phyloP scores from a whole-genome alignment of 192 early-diverging fungal genomes.

The Diversispora epigaea region DNA sequence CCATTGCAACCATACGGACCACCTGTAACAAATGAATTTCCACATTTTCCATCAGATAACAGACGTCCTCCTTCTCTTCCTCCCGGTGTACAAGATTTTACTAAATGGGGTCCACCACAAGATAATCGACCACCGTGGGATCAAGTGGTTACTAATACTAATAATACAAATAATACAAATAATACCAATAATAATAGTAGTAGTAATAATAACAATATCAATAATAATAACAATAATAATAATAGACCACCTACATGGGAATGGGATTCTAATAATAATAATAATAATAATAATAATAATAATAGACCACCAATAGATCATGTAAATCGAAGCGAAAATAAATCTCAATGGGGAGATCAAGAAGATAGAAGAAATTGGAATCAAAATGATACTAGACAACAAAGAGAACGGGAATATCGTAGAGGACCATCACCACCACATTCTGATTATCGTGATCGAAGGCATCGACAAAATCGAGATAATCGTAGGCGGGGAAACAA shows the following conservation, averaged over 20 bases:
- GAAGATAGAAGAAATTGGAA: not conserved
- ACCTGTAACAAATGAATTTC: not conserved
- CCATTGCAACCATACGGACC: not conserved
- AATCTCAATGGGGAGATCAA: not conserved
- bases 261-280: not conserved
- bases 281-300: not conserved
- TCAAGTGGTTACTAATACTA: no score
- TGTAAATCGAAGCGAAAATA: not conserved
- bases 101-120: not conserved
- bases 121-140: not conserved
- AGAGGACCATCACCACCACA: not conserved
- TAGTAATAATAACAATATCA: no score
- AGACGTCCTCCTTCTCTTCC: not conserved
- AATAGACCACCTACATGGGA: not conserved
- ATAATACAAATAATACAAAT: no score
- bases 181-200: no score
- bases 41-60: constrained; percentile 1
- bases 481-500: not conserved
- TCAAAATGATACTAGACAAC: not conserved
- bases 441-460: not conserved
- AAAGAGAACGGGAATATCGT: not conserved
- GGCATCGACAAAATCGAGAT: not conserved
- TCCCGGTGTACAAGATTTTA: not conserved
- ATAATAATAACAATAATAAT: not conserved
- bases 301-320: not conserved